Conservation (phyloP, 768 basidiomycete species). For the Lentinula detonsa region DNA sequence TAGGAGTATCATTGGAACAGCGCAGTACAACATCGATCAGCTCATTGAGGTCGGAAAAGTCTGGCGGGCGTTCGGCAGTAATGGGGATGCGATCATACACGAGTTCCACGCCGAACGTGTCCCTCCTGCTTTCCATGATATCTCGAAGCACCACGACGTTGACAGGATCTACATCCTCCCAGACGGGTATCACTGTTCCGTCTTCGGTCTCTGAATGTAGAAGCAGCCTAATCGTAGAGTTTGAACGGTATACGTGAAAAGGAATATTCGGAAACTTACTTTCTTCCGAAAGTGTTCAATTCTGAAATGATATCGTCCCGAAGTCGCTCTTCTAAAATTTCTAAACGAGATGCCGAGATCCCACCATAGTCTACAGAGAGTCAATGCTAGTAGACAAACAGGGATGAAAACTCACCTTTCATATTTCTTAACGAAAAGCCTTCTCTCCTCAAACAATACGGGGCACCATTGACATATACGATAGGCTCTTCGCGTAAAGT, state of each 20-base stretch:
- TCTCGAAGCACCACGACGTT: constrained; percentile 83
- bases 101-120: constrained; percentile 51
- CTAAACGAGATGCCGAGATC: constrained; percentile 85
- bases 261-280: constrained; percentile 37
- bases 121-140: constrained; percentile 64
- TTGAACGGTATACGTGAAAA: background rate
- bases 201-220: constrained; percentile 87
- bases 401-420: constrained; percentile 53
- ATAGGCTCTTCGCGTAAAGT: constrained; percentile 91
- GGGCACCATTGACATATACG: constrained; percentile 87
- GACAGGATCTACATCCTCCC: constrained; percentile 78
- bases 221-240: constrained; percentile 46
- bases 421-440: constrained; percentile 87
- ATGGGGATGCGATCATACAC: constrained; percentile 85
- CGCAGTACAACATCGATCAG: constrained; percentile 75
- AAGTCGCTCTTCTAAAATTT: constrained; percentile 86
- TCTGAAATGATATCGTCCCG: constrained; percentile 85
- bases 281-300: constrained; percentile 75
- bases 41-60: constrained; percentile 68
- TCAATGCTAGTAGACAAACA: background rate
- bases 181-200: constrained; percentile 86
- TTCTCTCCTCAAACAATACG: constrained; percentile 86
- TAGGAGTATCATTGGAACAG: constrained; percentile 63
- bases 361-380: constrained; percentile 76
- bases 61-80: constrained; percentile 81